phyloP scores from a whole-genome alignment of 306 rosid genomes.

The Malus fusca region DNA sequence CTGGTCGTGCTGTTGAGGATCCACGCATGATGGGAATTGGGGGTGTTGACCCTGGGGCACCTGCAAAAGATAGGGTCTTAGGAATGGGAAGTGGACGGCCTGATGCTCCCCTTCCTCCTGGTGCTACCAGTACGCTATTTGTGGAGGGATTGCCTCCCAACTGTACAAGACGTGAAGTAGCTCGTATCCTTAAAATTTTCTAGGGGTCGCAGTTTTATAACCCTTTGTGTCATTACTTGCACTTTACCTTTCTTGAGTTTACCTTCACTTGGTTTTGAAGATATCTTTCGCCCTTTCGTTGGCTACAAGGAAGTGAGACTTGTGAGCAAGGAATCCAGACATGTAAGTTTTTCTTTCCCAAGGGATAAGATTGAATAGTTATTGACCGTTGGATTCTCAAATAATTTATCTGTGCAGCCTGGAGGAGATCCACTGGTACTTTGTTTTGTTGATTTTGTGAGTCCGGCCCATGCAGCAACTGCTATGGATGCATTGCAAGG shows the following conservation, averaged over 20 bases:
- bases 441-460: slow-evolving; percentile 88
- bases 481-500: slow-evolving; percentile 99
- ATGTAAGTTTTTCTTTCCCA: slow-evolving; percentile 47
- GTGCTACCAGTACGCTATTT: slow-evolving; percentile 83
- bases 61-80: slow-evolving; percentile 49
- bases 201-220: not conserved
- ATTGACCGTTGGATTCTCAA: slow-evolving; percentile 22
- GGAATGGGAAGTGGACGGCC: slow-evolving; percentile 63
- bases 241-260: slow-evolving; percentile 19
- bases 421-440: slow-evolving; percentile 93
- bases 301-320: slow-evolving; percentile 99
- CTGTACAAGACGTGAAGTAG: slow-evolving; percentile 90
- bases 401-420: slow-evolving; percentile 57
- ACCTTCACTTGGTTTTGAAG: slow-evolving; percentile 49
- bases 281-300: slow-evolving; percentile 95
- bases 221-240: not conserved
- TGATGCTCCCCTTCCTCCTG: slow-evolving; percentile 81
- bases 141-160: slow-evolving; percentile 93
- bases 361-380: slow-evolving; percentile 1
- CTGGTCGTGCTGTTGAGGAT: slow-evolving; percentile 55
- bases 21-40: slow-evolving; percentile 50
- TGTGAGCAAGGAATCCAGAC: slow-evolving; percentile 94
- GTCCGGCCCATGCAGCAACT: slow-evolving; percentile 97
- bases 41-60: slow-evolving; percentile 54
- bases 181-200: slow-evolving; percentile 71